Percentiles rank a stretch among this genome's conserved stretches.
These are phyloP conservation scores for Fusarium neocosmosporiellum DNA, from an alignment of 2,329 filamentous ascomycete genomes.

Conservation along the genomic window DNA sequence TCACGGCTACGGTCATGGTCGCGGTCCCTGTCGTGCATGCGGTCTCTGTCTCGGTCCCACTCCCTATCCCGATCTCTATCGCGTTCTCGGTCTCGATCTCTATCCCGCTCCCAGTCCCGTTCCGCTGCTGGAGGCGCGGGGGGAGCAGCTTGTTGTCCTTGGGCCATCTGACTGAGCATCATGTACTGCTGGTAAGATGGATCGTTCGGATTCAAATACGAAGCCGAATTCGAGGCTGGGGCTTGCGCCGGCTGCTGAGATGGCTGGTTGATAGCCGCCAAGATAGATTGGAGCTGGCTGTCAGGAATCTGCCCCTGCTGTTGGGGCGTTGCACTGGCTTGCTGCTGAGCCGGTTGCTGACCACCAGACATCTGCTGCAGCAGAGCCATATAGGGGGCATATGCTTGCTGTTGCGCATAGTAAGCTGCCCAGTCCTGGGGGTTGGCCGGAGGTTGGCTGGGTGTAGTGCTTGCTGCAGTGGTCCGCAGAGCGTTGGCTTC, in stretches of 20 bases:
- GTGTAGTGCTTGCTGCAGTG: slow-evolving; percentile 29
- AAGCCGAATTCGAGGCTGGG: slow-evolving; percentile 32
- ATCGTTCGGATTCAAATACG: slow-evolving; percentile 52
- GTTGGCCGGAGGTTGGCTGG: slow-evolving; percentile 41
- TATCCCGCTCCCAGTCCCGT: slow-evolving; percentile 45
- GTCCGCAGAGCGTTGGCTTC: slow-evolving; percentile 47
- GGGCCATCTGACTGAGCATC: slow-evolving; percentile 53
- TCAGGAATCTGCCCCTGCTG: slow-evolving; percentile 49
- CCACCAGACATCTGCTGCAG: slow-evolving; percentile 54
- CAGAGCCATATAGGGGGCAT: slow-evolving; percentile 56
- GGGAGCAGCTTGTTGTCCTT: slow-evolving; percentile 45
- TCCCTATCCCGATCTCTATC: slow-evolving; percentile 41
- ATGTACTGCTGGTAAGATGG: slow-evolving; percentile 54
- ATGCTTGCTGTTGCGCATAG: slow-evolving; percentile 55
- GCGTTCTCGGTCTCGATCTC: slow-evolving; percentile 42
- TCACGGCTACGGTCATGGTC: slow-evolving; percentile 50
- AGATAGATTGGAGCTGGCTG: slow-evolving; percentile 56
- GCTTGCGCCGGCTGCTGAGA: slow-evolving; percentile 38
- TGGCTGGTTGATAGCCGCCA: slow-evolving; percentile 56
- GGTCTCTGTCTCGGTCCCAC: slow-evolving; percentile 45
- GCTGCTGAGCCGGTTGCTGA: slow-evolving; percentile 40
- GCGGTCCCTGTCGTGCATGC: slow-evolving; percentile 47
- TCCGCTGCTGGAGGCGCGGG: slow-evolving; percentile 45
- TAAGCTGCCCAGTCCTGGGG: slow-evolving; percentile 53
- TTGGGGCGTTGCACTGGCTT: slow-evolving; percentile 11